Percentiles rank a stretch among this genome's conserved stretches.
phyloP scores from a whole-genome alignment of 495 filamentous ascomycete genomes.

The Daldinia loculata region DNA sequence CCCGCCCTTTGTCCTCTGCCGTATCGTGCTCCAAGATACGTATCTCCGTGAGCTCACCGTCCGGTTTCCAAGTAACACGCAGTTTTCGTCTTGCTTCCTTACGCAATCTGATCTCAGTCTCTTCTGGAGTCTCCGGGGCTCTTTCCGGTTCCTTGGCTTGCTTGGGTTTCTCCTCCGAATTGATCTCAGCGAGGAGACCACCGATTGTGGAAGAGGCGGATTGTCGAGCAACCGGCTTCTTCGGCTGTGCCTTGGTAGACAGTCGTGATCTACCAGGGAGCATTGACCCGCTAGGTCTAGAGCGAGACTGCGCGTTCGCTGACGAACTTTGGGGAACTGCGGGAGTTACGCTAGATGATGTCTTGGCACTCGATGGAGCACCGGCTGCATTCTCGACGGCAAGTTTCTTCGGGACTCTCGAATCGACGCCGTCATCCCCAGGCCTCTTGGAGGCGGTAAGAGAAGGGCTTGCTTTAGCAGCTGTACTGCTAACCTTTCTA shows the following conservation, averaged over 20 bases:
- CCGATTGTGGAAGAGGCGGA: constrained; percentile 41
- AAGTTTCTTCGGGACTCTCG: constrained; percentile 52
- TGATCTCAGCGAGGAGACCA: constrained; percentile 52
- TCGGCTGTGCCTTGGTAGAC: constrained; percentile 41
- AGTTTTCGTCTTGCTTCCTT: constrained; percentile 80
- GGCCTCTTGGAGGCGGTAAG: constrained; percentile 41
- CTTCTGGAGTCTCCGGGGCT: constrained; percentile 73
- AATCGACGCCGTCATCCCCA: constrained; percentile 53
- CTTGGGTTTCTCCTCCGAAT: constrained; percentile 46
- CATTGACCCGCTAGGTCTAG: constrained; percentile 42
- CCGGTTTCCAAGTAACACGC: constrained; percentile 70
- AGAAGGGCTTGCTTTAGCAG: constrained; percentile 32
- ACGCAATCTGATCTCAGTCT: constrained; percentile 74
- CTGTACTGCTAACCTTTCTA: constrained; percentile 36
- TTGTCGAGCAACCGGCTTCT: constrained; percentile 47
- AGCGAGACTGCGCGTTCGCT: constrained; percentile 23
- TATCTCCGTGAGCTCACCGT: constrained; percentile 74
- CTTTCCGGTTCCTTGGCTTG: constrained; percentile 60
- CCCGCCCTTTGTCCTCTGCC: constrained; percentile 76
- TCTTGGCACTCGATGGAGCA: constrained; percentile 26
- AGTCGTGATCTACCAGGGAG: constrained; percentile 44
- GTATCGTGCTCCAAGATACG: constrained; percentile 78
- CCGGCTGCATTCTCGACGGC: constrained; percentile 42
- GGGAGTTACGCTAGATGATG: constrained; percentile 27
- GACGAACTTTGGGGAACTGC: constrained; percentile 25